phyloP scores from a whole-genome alignment of 495 filamentous ascomycete species.

The Cetradonia linearis region DNA sequence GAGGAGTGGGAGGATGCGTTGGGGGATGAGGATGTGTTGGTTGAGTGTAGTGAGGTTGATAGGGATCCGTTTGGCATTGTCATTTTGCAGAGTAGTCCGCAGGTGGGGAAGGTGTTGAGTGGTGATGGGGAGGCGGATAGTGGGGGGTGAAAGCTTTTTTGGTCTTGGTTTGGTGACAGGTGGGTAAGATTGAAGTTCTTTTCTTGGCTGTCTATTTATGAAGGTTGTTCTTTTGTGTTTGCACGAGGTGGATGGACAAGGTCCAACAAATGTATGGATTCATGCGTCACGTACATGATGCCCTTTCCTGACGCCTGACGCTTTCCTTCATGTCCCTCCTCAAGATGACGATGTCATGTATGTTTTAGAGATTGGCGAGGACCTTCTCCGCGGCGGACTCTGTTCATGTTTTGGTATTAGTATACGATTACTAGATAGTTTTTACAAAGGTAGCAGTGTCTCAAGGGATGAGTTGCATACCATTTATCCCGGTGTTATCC shows the following conservation, averaged over 20 bases:
- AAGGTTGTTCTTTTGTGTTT: background rate
- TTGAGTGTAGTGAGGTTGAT: slow-evolving; percentile 69
- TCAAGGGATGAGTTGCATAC: slow-evolving; percentile 37
- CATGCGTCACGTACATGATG: background rate
- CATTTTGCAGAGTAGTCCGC: slow-evolving; percentile 34
- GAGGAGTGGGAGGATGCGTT: slow-evolving; percentile 38
- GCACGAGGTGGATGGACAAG: background rate
- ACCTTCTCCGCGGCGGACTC: slow-evolving; percentile 67
- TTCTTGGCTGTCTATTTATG: background rate
- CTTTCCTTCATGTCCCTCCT: background rate
- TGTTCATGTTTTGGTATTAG: slow-evolving; percentile 26
- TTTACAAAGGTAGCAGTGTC: background rate
- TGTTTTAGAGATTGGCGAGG: slow-evolving; percentile 28
- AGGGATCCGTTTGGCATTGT: slow-evolving; percentile 68
- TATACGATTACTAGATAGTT: background rate
- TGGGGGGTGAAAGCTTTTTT: background rate
- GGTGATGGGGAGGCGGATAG: slow-evolving; percentile 9
- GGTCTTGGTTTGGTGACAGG: background rate
- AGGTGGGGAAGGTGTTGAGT: slow-evolving; percentile 24
- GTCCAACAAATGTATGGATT: background rate
- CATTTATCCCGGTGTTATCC: slow-evolving; percentile 81
- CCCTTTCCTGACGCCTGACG: background rate
- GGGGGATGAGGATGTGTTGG: slow-evolving; percentile 43
- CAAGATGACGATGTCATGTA: background rate
- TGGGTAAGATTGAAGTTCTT: background rate